These are phyloP conservation scores for Potentilla sterilis DNA, from an alignment of 306 rosid genomes.

Conservation along the genomic window DNA sequence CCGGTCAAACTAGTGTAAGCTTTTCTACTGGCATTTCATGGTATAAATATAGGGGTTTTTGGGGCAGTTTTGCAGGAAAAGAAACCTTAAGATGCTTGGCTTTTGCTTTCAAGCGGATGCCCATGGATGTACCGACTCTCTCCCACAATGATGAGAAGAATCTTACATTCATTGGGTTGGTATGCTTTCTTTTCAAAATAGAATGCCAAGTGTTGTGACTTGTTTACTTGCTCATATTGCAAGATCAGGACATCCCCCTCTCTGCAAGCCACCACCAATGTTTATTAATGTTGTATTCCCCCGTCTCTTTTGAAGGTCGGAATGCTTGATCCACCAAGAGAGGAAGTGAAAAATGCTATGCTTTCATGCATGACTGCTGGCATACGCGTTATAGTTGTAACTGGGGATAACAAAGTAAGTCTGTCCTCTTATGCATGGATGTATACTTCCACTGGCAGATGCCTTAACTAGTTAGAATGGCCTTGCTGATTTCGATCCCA, in stretches of 20 bases:
- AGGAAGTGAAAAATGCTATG: slow-evolving; percentile 95
- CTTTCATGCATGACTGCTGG: slow-evolving; percentile 95
- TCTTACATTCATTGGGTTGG: slow-evolving; percentile 99
- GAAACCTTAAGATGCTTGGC: slow-evolving; percentile 97
- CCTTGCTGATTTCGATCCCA: slow-evolving; percentile 33
- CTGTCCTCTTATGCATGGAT: not conserved
- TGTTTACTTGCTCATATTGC: not conserved
- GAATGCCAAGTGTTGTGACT: slow-evolving; percentile 14
- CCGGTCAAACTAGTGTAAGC: not conserved
- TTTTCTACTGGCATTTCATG: slow-evolving; percentile 9
- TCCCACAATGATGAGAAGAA: slow-evolving; percentile 80
- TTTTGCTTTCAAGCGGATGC: slow-evolving; percentile 86
- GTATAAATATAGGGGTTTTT: slow-evolving; percentile 27
- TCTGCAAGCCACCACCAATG: not conserved
- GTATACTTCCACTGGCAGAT: not conserved
- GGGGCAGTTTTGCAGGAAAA: slow-evolving; percentile 86
- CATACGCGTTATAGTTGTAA: slow-evolving; percentile 97
- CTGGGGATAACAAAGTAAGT: slow-evolving; percentile 95
- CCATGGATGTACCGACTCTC: slow-evolving; percentile 52
- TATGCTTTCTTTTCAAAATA: slow-evolving; percentile 70
- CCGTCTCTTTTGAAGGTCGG: slow-evolving; percentile 61
- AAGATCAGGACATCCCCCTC: not conserved
- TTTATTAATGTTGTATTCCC: slow-evolving; percentile 14
- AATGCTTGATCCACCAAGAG: slow-evolving; percentile 99
- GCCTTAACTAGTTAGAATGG: not conserved